Evolutionary conservation across 75 land plant species (phyloP).

Genomic region (Cryptomeria japonica): DNA sequence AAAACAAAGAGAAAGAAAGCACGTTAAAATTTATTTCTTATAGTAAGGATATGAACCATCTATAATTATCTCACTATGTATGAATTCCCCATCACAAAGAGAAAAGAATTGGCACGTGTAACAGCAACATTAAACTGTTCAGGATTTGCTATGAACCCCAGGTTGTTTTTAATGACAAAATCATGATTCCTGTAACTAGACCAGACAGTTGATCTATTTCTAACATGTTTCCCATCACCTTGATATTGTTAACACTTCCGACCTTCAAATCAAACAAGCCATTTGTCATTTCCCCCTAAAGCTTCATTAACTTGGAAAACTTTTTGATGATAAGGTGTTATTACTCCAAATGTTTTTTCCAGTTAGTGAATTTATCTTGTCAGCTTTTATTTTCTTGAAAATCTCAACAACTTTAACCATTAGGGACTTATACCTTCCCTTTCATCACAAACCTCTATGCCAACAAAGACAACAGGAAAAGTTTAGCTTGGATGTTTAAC

Average conservation of each 20-base stretch:
- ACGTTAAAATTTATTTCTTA: not conserved
- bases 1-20: not conserved
- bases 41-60: not conserved
- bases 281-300: slow-evolving; percentile 34
- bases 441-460: slow-evolving; percentile 87
- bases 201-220: slow-evolving; percentile 76
- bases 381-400: slow-evolving; percentile 40
- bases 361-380: slow-evolving; percentile 22
- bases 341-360: slow-evolving; percentile 75
- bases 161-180: slow-evolving; percentile 53
- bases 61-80: slow-evolving; percentile 61
- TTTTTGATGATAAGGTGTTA: slow-evolving; percentile 82
- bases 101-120: slow-evolving; percentile 78
- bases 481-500: slow-evolving; percentile 57
- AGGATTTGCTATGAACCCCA: slow-evolving; percentile 81
- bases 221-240: slow-evolving; percentile 80
- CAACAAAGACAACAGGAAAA: slow-evolving; percentile 75
- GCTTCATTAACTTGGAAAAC: slow-evolving; percentile 61
- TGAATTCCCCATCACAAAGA: slow-evolving; percentile 82
- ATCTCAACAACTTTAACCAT: slow-evolving; percentile 88
- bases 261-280: slow-evolving; percentile 57
- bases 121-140: slow-evolving; percentile 89
- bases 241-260: slow-evolving; percentile 63
- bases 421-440: slow-evolving; percentile 86
- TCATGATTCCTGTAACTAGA: slow-evolving; percentile 77